Evolutionary conservation across 352 stramenopile species (phyloP).

Genomic region (Globisporangium radiosum): DNA sequence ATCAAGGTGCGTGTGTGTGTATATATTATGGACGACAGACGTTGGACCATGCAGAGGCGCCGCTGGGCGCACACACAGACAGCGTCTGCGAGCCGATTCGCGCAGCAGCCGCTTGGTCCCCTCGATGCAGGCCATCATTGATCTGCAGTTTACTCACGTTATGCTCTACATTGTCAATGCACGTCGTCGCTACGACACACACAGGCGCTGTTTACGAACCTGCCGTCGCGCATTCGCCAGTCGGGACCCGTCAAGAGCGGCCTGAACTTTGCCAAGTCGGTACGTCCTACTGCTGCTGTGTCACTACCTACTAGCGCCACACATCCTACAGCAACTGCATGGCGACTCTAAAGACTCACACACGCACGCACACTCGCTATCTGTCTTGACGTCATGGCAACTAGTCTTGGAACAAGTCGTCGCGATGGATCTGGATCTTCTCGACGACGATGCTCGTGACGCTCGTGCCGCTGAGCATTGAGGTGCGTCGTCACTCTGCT

Average conservation of each 20-base stretch:
- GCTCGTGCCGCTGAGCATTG: slow-evolving; percentile 79
- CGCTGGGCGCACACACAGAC: too few species aligned
- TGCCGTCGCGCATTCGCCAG: slow-evolving; percentile 61
- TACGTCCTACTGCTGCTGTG: slow-evolving; percentile 10
- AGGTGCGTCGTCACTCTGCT: slow-evolving; percentile 31
- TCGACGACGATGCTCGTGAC: slow-evolving; percentile 82
- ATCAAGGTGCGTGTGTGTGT: slow-evolving; percentile 33
- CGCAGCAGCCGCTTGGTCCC: neutral
- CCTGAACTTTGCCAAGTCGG: slow-evolving; percentile 50
- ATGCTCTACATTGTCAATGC: neutral
- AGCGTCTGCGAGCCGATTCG: too few species aligned
- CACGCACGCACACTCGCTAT: slow-evolving; percentile 1
- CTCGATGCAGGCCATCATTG: too few species aligned
- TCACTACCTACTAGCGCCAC: neutral
- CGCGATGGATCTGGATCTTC: slow-evolving; percentile 74
- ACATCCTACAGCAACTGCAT: too few species aligned
- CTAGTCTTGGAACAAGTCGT: slow-evolving; percentile 50
- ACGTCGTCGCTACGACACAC: neutral
- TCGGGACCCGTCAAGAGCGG: slow-evolving; percentile 54
- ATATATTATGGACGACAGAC: too few species aligned
- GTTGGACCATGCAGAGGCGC: too few species aligned
- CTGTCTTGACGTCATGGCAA: slow-evolving; percentile 5
- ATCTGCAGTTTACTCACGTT: too few species aligned
- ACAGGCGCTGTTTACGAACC: slow-evolving; percentile 56
- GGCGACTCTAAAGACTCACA: neutral